Conservation (phyloP, 257 asterid genomes). For the Nicotiana obtusifolia region DNA sequence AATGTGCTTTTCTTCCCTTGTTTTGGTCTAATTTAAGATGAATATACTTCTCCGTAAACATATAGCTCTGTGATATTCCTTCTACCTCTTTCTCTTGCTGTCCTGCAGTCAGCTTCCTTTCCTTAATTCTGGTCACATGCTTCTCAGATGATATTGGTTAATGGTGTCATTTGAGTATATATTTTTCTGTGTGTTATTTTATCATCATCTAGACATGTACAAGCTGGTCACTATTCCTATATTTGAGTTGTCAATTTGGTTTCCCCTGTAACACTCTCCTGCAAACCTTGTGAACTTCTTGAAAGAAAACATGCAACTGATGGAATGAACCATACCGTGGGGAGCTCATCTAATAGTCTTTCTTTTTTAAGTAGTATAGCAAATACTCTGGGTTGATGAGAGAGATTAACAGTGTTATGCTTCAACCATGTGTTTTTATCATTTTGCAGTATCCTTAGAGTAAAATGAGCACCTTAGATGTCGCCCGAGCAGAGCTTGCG, state of each 20-base stretch:
- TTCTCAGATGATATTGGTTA: neutral
- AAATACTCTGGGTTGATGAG: neutral
- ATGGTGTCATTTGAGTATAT: neutral
- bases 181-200: neutral
- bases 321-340: neutral
- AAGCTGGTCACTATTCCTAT: neutral
- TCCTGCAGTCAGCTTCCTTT: neutral
- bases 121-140: neutral
- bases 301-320: neutral
- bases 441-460: constrained; percentile 29
- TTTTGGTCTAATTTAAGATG: neutral
- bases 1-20: neutral
- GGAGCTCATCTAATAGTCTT: neutral
- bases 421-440: constrained; percentile 14
- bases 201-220: neutral
- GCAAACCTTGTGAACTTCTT: neutral
- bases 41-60: neutral
- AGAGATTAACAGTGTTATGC: neutral
- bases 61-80: neutral
- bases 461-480: constrained; percentile 70
- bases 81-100: neutral
- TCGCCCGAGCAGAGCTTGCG: constrained; percentile 84
- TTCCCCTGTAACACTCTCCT: neutral
- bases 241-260: neutral
- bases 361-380: too few species aligned